Evolutionary conservation across 208 protist species (phyloP).

Genomic region (Crithidia acanthocephali): DNA sequence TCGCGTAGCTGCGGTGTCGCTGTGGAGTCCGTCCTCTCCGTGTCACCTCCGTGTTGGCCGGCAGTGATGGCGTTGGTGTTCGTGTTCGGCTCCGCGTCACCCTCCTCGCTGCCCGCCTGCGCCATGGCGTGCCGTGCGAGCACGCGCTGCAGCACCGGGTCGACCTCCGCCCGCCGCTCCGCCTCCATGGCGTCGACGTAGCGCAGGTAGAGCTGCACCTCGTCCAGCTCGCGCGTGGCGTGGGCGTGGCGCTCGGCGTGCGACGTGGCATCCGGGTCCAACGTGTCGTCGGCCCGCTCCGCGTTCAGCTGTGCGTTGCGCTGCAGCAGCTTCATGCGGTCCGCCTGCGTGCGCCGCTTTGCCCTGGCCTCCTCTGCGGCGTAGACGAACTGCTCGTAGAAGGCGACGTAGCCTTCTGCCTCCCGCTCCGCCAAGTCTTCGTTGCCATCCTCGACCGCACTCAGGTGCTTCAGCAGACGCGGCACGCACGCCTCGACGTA

Average conservation of each 20-base stretch:
- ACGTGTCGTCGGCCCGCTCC: slow-evolving; percentile 50
- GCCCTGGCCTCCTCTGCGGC: slow-evolving; percentile 77
- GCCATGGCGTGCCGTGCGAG: slow-evolving; percentile 46
- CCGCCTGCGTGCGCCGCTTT: slow-evolving; percentile 71
- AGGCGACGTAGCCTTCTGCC: slow-evolving; percentile 72
- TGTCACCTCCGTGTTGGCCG: neutral
- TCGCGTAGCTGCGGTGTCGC: too few relatives aligned
- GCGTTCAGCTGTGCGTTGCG: slow-evolving; percentile 51
- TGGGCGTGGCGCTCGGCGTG: slow-evolving; percentile 49
- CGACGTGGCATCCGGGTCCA: slow-evolving; percentile 58
- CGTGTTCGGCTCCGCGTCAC: neutral
- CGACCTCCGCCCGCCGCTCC: slow-evolving; percentile 70
- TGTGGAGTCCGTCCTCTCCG: neutral
- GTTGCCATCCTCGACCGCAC: slow-evolving; percentile 81
- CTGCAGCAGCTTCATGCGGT: slow-evolving; percentile 65
- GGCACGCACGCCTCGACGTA: slow-evolving; percentile 92
- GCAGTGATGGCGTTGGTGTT: neutral
- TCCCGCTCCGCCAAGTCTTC: slow-evolving; percentile 72
- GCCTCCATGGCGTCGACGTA: slow-evolving; percentile 65
- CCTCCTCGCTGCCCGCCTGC: neutral
- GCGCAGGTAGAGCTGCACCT: slow-evolving; percentile 66
- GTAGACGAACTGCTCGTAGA: slow-evolving; percentile 80
- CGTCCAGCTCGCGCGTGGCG: slow-evolving; percentile 58
- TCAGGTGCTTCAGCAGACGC: slow-evolving; percentile 89
- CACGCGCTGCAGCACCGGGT: slow-evolving; percentile 68